Evolutionary conservation across 768 basidiomycete species (phyloP), one percentile per base, ranked within the genome.

Genomic region (Clavulina sp.): DNA sequence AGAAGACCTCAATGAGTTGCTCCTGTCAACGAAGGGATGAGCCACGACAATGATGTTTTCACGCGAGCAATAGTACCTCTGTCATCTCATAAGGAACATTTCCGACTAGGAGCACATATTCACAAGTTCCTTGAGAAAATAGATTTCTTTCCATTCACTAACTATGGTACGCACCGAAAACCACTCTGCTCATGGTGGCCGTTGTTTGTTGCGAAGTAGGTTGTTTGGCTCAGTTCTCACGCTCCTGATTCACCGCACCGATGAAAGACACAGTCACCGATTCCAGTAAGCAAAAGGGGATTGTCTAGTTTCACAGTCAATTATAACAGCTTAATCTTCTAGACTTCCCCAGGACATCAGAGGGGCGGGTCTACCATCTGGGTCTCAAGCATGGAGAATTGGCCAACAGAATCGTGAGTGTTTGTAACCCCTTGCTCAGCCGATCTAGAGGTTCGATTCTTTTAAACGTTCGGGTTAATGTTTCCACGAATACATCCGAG

Each of bases 1-100:
- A 86, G 72, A 89, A 89, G 13, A 86, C 81, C 34, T 84, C 82
- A 49, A 87, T 85, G 40, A 89, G 70, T 64, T 85, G 82, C 24
- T 89, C 86, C 78, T 78, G 59, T 40, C 31, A 29, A 49, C 38
- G 21, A 24, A 46, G n/a, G n/a, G 19, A 6, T 30, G 21, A 46
- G 43, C 43, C 13, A 13, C 13, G 9, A 24, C 13, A 46, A 13
- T 28, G 43, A 24, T 46, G 43, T 9, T 13, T 16, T 9, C 43
- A 46, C 13, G n/a, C 43, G 24, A 16, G 26, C 13, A 16, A 16
- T 9, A 46, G 24, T 46, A 46, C 43, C 26, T 46, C 43, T 9
- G 43, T 49, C 48, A 49, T 49, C 13, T 49, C 48, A 26, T 49
- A 49, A 16, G 48, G 48, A 18, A 88, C 84, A 73, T 88, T 88